Conservation (phyloP, 352 stramenopile genomes). For the Elongisporangium undulatum region DNA sequence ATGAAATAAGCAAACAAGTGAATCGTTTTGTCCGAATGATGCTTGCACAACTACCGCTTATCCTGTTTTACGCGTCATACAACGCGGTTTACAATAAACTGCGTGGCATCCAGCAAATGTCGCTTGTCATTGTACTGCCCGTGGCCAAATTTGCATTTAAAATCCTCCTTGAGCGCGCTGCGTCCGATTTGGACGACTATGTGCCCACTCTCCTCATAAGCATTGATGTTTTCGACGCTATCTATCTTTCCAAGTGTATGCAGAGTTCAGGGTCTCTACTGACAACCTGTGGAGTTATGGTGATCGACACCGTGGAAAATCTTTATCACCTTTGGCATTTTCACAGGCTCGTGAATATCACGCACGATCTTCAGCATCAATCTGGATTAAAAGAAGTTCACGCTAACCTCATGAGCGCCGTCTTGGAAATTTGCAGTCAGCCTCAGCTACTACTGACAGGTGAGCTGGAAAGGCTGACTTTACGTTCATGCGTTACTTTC, state of each 20-base stretch:
- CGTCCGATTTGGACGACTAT: neutral
- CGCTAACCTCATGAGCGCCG: neutral
- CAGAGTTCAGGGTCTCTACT: neutral
- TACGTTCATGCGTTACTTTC: neutral
- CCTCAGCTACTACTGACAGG: neutral
- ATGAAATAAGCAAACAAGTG: neutral
- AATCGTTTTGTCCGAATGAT: neutral
- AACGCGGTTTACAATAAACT: neutral
- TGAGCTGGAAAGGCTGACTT: neutral
- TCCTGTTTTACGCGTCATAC: neutral
- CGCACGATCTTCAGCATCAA: neutral
- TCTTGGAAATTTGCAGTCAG: neutral
- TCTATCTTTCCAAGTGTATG: conserved; percentile 2
- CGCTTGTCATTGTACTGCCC: conserved; percentile 2
- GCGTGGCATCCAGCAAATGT: neutral
- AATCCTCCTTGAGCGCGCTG: neutral
- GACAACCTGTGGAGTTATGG: neutral
- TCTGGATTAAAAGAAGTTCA: neutral
- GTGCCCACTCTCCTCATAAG: conserved; percentile 6
- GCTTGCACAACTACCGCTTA: neutral
- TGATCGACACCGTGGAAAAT: conserved; percentile 2
- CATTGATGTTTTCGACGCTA: conserved; percentile 4
- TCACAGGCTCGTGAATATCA: neutral
- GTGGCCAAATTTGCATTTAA: neutral
- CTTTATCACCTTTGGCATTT: neutral